Percentiles rank a stretch among this genome's conserved stretches.
phyloP scores from a whole-genome alignment of 352 stramenopile genomes.

The Phytophthora crassamura region DNA sequence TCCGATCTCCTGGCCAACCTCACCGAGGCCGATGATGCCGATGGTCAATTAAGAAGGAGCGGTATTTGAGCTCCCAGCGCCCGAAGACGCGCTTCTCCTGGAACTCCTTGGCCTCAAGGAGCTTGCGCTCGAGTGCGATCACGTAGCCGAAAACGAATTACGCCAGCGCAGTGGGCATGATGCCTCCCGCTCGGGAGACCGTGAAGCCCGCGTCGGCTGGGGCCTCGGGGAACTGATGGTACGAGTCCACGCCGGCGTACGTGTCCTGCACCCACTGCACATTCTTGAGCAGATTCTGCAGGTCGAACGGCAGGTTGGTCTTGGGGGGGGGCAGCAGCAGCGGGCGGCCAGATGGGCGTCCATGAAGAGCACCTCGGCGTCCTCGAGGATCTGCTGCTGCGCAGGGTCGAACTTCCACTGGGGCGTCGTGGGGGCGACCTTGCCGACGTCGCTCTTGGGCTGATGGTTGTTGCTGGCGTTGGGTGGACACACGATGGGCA shows the following conservation, averaged over 20 bases:
- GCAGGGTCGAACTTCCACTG: constrained; percentile 31
- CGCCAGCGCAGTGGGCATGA: constrained; percentile 57
- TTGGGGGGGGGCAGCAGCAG: constrained; percentile 45
- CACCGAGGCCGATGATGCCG: constrained; percentile 64
- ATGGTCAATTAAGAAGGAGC: constrained; percentile 55
- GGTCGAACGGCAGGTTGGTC: constrained; percentile 38
- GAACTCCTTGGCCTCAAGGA: constrained; percentile 46
- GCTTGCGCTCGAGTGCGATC: constrained; percentile 51
- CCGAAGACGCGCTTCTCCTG: constrained; percentile 43
- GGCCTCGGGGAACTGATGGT: constrained; percentile 39
- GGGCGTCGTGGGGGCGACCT: constrained; percentile 2
- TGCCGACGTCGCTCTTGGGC: constrained; percentile 13
- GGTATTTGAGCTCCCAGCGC: constrained; percentile 48
- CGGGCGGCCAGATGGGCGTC: constrained; percentile 41
- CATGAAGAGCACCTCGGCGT: constrained; percentile 42
- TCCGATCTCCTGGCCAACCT: constrained; percentile 69
- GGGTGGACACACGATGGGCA: constrained; percentile 31
- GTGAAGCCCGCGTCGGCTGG: constrained; percentile 38
- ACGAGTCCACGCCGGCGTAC: constrained; percentile 59
- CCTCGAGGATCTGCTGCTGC: constrained; percentile 36
- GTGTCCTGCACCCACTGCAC: constrained; percentile 63
- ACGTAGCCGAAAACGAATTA: constrained; percentile 60
- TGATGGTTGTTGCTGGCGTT: constrained; percentile 37
- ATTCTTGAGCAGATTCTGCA: constrained; percentile 53
- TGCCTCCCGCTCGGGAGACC: constrained; percentile 56